phyloP scores from a whole-genome alignment of 1,139 yeast species.

The Protomyces gravidus region DNA sequence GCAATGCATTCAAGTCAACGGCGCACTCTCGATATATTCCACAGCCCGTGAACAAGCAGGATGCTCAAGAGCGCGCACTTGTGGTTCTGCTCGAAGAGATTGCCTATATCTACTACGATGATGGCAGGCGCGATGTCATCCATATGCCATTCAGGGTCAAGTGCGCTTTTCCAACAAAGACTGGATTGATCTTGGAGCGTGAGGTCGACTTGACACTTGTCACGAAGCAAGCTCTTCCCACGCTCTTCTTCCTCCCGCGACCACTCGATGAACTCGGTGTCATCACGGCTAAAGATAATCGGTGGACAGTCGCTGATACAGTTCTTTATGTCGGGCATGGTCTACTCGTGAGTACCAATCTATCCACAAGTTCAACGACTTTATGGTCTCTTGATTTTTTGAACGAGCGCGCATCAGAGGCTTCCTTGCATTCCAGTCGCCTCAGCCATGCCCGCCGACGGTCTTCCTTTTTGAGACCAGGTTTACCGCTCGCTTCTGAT shows the following conservation, averaged over 20 bases:
- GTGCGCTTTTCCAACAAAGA: constrained; percentile 56
- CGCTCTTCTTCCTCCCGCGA: constrained; percentile 60
- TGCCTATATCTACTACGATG: constrained; percentile 50
- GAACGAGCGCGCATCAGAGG: not conserved
- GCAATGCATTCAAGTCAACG: constrained; percentile 20
- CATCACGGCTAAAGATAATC: constrained; percentile 58
- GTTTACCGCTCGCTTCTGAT: not conserved
- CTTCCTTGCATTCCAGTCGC: not conserved
- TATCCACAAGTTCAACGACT: not conserved
- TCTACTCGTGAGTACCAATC: constrained; percentile 23
- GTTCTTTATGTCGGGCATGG: constrained; percentile 40
- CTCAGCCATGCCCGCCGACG: constrained; percentile 6
- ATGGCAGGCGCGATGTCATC: constrained; percentile 45
- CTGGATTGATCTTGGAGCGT: constrained; percentile 61
- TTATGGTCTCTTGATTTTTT: constrained; percentile 3
- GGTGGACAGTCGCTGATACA: constrained; percentile 55
- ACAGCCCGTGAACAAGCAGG: not conserved
- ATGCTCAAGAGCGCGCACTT: constrained; percentile 35
- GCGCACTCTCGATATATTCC: constrained; percentile 5
- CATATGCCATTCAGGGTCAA: constrained; percentile 61
- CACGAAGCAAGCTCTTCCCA: constrained; percentile 37
- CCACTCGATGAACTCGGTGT: constrained; percentile 66
- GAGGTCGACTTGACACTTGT: constrained; percentile 37
- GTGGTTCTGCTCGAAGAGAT: constrained; percentile 38
- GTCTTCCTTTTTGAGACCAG: constrained; percentile 11